Evolutionary conservation across 805 yeast genomes (phyloP).

Genomic region (Saccharomycopsis selenospora): DNA sequence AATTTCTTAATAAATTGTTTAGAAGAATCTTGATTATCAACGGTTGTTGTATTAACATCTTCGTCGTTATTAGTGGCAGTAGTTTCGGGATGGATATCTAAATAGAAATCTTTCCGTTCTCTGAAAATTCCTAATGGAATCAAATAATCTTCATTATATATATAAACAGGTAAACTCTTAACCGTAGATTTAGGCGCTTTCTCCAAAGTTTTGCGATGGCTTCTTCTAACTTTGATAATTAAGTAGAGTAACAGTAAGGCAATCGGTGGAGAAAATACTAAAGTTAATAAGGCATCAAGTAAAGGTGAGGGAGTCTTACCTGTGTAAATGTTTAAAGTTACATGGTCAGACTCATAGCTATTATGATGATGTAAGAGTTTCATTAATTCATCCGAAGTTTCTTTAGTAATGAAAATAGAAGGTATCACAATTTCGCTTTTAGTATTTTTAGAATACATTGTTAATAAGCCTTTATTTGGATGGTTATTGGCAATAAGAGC

Average conservation of each 20-base stretch:
- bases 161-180: slow-evolving; percentile 16
- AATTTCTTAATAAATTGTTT: not conserved
- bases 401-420: slow-evolving; percentile 43
- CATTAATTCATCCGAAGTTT: slow-evolving; percentile 31
- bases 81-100: not conserved
- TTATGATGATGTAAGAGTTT: slow-evolving; percentile 2
- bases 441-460: slow-evolving; percentile 46
- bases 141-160: slow-evolving; percentile 17
- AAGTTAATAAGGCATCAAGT: slow-evolving; percentile 30
- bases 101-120: slow-evolving; percentile 13
- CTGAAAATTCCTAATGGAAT: slow-evolving; percentile 17
- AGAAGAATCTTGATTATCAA: not conserved
- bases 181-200: slow-evolving; percentile 13
- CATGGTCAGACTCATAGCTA: not conserved
- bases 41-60: not conserved
- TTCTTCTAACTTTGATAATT: slow-evolving; percentile 13
- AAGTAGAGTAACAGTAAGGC: slow-evolving; percentile 15
- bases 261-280: slow-evolving; percentile 32
- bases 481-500: slow-evolving; percentile 52
- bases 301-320: slow-evolving; percentile 28
- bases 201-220: slow-evolving; percentile 9
- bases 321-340: slow-evolving; percentile 20
- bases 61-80: not conserved
- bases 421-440: slow-evolving; percentile 41
- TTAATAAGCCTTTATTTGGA: slow-evolving; percentile 39